Percentiles rank a stretch among this genome's conserved stretches.
These are phyloP conservation scores for Metarhizium brunneum DNA, from an alignment of 2,329 filamentous ascomycete species.

Conservation along the genomic window DNA sequence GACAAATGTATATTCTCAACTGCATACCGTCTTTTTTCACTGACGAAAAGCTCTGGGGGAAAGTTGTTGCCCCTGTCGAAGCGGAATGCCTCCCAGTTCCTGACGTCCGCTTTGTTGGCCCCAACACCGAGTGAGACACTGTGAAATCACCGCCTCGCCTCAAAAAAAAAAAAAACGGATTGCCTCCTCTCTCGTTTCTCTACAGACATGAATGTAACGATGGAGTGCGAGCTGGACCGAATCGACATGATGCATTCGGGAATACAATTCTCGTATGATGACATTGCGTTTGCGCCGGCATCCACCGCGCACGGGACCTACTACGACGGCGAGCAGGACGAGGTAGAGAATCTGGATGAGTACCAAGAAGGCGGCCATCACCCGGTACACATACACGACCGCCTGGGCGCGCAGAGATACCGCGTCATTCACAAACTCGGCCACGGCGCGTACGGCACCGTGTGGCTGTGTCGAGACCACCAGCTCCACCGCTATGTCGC, in stretches of 20 bases:
- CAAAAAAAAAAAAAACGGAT: no score
- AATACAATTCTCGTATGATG: constrained; percentile 3
- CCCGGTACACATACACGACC: constrained; percentile 31
- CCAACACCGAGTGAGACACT: no score
- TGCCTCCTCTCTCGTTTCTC: no score
- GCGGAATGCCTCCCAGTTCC: no score
- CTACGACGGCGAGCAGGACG: constrained; percentile 2
- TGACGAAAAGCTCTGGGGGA: no score
- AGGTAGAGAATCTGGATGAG: constrained; percentile 11
- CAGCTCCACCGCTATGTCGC: constrained; percentile 19
- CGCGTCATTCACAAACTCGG: constrained; percentile 34
- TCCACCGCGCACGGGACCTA: constrained; percentile 5
- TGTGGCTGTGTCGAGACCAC: constrained; percentile 30
- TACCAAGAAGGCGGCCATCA: constrained; percentile 32
- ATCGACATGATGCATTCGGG: neutral
- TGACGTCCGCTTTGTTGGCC: no score
- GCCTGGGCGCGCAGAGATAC: constrained; percentile 26
- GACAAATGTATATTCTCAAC: no score
- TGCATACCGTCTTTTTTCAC: no score
- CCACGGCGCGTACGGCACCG: constrained; percentile 31
- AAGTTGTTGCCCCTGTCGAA: no score
- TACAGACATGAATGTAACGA: neutral
- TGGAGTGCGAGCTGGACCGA: neutral
- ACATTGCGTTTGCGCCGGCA: neutral
- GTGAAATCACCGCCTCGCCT: no score